Evolutionary conservation across 2,329 filamentous ascomycete genomes (phyloP), one percentile per base, ranked within the genome.

Genomic region (Ilyonectria destructans): DNA sequence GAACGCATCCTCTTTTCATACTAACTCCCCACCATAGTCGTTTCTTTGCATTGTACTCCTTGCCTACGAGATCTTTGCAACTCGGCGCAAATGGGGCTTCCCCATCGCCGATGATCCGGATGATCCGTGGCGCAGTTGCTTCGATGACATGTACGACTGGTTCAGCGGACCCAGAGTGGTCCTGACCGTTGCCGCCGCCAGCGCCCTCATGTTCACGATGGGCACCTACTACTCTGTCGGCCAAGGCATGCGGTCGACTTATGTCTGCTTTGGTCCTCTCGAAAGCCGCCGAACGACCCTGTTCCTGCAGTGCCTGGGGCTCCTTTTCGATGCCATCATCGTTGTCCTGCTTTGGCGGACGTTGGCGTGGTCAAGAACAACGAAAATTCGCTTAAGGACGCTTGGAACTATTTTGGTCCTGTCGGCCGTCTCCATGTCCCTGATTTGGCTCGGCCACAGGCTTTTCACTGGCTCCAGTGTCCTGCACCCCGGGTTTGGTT

Each of bases 311-410:
- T 68, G 82, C 55, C 19, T 81, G 1, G 85, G 85, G 0, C 74
- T 89, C 19, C 65, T 82, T 23, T 77, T 87, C 6, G 87, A 89
- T 70, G 81, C 83, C 7, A 63, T 77, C 45, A 84, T 88, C 58
- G 73, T 85, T 21, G 74, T 87, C n/a, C 75, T 87, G 10, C 67
- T 82, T 2, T 89, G 87, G 87, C 83, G 86, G 40, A 79, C 87
- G 4, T 75, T 89, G 6, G 82, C 83, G 13, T 88, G 87, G 86
- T 80, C 84, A 1, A 82, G 84, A 46, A 87, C 85, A 0, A 83
- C 84, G 6, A 85, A 82, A 68, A 76, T 78, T 35, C 83, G 85
- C 3, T 75, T 89, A n/a, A 82, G 80, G 10, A 83, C 81, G 1
- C 74, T 89, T 9, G 82, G 84, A 6, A 77, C 77, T 2, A 80